Base-by-base conservation (phyloP, 495 filamentous ascomycete genomes). In the Patellaria atrata region DNA sequence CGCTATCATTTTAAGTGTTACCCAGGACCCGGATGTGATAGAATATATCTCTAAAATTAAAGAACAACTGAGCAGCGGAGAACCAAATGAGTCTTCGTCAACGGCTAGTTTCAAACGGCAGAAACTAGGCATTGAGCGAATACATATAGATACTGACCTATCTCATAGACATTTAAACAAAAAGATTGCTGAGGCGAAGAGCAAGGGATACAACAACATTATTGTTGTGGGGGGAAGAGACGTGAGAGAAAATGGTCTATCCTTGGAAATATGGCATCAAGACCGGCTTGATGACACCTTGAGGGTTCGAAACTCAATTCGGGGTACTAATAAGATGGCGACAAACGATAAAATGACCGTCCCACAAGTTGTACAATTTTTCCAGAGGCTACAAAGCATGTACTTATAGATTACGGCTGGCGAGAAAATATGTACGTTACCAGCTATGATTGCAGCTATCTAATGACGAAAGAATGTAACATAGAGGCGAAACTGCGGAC, bases 1-100 rank as follows among this genome's bases (percentile, higher is more conserved):
- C 50, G 73, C 71, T 18, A 73, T 82, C 28, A 70, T 94, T 27
- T 45, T 92, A 26, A 83, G 83, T 0, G 71, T 92, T 22, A 79
- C 75, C 40, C 65, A 78, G 44, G 68, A 64, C 21, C 60, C 67
- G 22, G 59, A 62, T 0, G 68, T 85, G 8, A 41, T 79, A 22
- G 51, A 56, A 2, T 70, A 67, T 44, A 78, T 81, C 1, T 50
- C 64, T 19, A 44, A 64, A 17, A 64, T 62, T 52, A 35, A 57
- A 70, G 60, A 22, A 47, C 52, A 10, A 46, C 56, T 25, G 41
- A 53, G 35, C 47, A 65, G 35, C 24, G 3, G n/a, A 4, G 5
- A 23, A 8, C 15, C 14, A 9, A 34, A 33, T 2, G 9, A 33
- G 14, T 7, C 13, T 58, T 57, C 50, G 24, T 19, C 22, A 23